Evolutionary conservation across 176 grass and related monocot species (phyloP), one percentile per base, ranked within the genome.

Genomic region (Musa schizocarpa): DNA sequence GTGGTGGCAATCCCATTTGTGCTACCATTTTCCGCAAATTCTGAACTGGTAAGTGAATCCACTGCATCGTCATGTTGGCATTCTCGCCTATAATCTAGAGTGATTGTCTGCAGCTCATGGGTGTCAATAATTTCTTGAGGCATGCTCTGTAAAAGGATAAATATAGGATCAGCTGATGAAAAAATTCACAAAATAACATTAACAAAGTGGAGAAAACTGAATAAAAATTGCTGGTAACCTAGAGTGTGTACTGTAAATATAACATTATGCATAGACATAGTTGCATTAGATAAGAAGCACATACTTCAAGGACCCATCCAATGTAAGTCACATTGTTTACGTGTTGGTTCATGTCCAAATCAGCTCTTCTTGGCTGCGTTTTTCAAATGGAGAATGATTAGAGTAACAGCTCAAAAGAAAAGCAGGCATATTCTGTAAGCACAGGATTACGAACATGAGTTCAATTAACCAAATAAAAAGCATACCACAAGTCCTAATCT

Each of bases 261-360:
- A 62, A 50, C 21, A 52, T 51, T 43, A 43, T 3, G 4, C 34
- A 43, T 43, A 43, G 34, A 22, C 27, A 48, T 17, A 75, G 22
- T 57, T n/a, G 17, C 9, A 52, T 51, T 71, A 51, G n/a, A 51
- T 51, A 24, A 56, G 11, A 9, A 26, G 23, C 1, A 74, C 72
- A 56, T 85, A 99, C 95, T 90, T 99, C 95, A 9, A 99, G 88
- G 69, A 94, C 86, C 95, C 95, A 99, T 75, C 95, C 95, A 19
- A 99, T 94, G 84, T 92, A 99, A 76, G 95, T 99, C 49, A 99
- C 95, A 85, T 99, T 92, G 83, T 99, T 99, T 54, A 99, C 95
- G 86, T 99, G 95, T 77, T 99, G 90, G 76, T 99, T 99, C 95
- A 94, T 99, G 83, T 99, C 95, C 65, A 99, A 68, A 92, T 99